Percentiles rank a stretch among this genome's conserved stretches.
These are phyloP conservation scores for Aethionema arabicum DNA, from an alignment of 345 rosid genomes.

Conservation along the genomic window DNA sequence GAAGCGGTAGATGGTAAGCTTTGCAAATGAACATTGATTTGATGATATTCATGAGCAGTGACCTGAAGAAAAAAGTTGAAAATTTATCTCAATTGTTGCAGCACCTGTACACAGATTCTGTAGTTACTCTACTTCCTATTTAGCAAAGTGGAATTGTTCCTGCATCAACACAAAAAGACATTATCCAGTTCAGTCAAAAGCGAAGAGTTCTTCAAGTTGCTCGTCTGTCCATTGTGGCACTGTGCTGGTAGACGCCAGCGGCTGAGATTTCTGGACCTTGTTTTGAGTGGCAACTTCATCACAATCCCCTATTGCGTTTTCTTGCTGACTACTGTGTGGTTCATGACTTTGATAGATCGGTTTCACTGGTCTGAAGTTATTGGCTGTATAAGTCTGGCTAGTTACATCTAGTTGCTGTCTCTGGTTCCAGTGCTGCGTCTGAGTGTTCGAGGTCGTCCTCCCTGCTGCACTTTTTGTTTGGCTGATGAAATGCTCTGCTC, in stretches of 20 bases:
- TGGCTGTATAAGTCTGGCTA: conserved; percentile 3
- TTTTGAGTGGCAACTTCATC: conserved; percentile 15
- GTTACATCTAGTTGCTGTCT: conserved; percentile 19
- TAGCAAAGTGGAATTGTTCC: conserved; percentile 14
- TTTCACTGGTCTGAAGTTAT: conserved; percentile 20
- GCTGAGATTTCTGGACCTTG: conserved; percentile 28
- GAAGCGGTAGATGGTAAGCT: too few species aligned
- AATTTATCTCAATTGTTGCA: not conserved
- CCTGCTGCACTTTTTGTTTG: conserved; percentile 15
- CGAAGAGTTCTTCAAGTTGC: conserved; percentile 75
- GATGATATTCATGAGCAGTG: too few species aligned
- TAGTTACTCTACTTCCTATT: not conserved
- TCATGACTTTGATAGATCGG: conserved; percentile 27
- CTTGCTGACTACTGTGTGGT: conserved; percentile 17
- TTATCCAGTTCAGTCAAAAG: conserved; percentile 45
- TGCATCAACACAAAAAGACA: conserved; percentile 1
- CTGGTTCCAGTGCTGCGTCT: not conserved
- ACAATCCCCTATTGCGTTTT: not conserved
- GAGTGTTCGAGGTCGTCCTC: conserved; percentile 14
- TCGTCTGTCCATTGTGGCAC: conserved; percentile 84
- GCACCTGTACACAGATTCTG: not conserved
- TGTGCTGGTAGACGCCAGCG: conserved; percentile 31
- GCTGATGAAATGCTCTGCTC: conserved; percentile 34
- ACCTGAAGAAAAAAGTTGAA: not conserved
- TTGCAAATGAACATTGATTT: too few species aligned